phyloP scores from a whole-genome alignment of 1,284 basidiomycete genomes.

The Spongiforma sp. region DNA sequence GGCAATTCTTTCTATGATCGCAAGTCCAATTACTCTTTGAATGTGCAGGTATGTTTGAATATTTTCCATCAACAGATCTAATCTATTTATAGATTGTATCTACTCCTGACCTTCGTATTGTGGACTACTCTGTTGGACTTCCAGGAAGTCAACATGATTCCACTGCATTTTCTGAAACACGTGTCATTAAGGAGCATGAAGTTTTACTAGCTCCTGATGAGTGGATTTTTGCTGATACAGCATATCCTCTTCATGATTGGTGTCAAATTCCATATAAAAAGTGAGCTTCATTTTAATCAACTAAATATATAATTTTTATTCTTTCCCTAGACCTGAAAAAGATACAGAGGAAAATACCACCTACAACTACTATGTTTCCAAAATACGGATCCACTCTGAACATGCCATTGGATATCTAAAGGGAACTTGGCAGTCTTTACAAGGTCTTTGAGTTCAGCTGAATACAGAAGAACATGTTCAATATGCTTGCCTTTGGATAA shows the following conservation, averaged over 20 bases:
- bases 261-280: constrained; percentile 30
- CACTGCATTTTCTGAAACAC: constrained; percentile 36
- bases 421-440: background rate
- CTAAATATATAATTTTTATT: constrained; percentile 6
- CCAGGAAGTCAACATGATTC: background rate
- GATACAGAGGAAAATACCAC: constrained; percentile 10
- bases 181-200: background rate
- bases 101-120: background rate
- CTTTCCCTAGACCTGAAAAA: constrained; percentile 25
- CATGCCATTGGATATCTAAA: background rate
- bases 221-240: constrained; percentile 43
- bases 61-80: no score
- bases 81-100: no score
- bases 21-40: constrained; percentile 45
- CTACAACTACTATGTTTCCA: background rate
- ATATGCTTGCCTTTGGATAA: background rate
- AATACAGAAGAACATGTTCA: background rate
- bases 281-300: constrained; percentile 8
- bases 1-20: constrained; percentile 4
- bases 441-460: background rate
- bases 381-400: background rate
- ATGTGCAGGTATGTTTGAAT: constrained; percentile 36
- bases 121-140: background rate
- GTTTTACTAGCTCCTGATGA: constrained; percentile 19
- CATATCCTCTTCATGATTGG: constrained; percentile 39